Conservation (phyloP, 345 rosid genomes). For the Raphanus sativus region DNA sequence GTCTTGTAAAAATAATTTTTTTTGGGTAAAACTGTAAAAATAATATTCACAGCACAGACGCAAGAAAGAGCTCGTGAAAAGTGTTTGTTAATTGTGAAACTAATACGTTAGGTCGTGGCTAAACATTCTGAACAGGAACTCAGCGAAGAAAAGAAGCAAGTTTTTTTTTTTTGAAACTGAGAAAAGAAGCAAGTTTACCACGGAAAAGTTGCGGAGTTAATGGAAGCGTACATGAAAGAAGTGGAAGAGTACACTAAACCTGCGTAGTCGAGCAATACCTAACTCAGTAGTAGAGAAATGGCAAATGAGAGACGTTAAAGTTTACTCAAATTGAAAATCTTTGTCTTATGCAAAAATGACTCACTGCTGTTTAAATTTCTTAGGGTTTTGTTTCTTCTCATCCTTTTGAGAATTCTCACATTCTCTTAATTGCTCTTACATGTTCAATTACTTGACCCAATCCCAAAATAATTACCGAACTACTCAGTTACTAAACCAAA, state of each 20-base stretch:
- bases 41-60: too few species aligned
- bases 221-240: constrained; percentile 76
- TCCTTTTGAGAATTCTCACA: neutral
- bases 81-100: neutral
- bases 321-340: constrained; percentile 31
- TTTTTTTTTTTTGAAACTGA: too few species aligned
- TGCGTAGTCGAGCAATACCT: neutral
- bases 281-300: constrained; percentile 5
- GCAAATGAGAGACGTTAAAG: constrained; percentile 22
- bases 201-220: constrained; percentile 64
- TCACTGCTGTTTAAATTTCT: neutral
- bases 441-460: neutral
- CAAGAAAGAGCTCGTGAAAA: too few species aligned
- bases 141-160: constrained; percentile 65
- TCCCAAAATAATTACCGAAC: neutral
- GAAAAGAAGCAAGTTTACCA: constrained; percentile 76
- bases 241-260: constrained; percentile 60
- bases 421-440: neutral
- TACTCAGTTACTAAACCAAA: neutral
- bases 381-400: neutral
- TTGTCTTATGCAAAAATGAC: constrained; percentile 5
- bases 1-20: too few species aligned
- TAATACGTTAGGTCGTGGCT: neutral
- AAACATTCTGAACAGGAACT: constrained; percentile 51
- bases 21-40: too few species aligned